Conservation (phyloP, 2,329 filamentous ascomycete genomes). For the Fusarium subtropicale region DNA sequence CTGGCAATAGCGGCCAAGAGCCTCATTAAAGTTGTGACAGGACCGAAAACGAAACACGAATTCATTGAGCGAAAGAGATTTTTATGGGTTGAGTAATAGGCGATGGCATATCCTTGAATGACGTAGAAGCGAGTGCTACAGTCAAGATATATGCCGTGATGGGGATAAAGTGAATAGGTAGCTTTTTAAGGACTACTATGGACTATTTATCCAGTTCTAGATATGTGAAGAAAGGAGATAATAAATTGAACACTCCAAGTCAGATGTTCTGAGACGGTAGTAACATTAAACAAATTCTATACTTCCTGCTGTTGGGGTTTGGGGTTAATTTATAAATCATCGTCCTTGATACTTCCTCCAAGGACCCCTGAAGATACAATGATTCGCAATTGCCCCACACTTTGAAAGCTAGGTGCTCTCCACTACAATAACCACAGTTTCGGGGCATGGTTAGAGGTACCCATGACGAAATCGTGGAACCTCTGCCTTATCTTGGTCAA, state of each 20-base stretch:
- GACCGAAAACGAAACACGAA: neutral
- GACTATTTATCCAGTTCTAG: too few relatives aligned
- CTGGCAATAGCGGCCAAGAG: neutral
- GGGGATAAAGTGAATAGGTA: neutral
- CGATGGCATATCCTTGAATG: neutral
- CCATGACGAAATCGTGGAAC: conserved; percentile 39
- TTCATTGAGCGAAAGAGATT: neutral
- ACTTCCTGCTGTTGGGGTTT: neutral
- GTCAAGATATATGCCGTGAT: neutral
- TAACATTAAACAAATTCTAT: too few relatives aligned
- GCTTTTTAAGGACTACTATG: too few relatives aligned
- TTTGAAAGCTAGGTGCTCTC: conserved; percentile 15
- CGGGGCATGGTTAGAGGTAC: conserved; percentile 4
- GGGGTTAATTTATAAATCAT: neutral
- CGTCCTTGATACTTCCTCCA: neutral
- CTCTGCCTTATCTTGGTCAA: conserved; percentile 1
- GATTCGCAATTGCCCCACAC: conserved; percentile 7
- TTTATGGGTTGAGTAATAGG: neutral
- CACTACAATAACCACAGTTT: conserved; percentile 40
- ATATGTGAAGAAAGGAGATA: neutral
- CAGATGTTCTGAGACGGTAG: neutral
- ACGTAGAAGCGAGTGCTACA: neutral
- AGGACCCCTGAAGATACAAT: neutral
- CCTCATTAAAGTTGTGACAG: neutral
- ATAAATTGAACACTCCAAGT: neutral